Evolutionary conservation across 2,329 filamentous ascomycete genomes (phyloP).

Genomic region (Talaromyces amestolkiae): DNA sequence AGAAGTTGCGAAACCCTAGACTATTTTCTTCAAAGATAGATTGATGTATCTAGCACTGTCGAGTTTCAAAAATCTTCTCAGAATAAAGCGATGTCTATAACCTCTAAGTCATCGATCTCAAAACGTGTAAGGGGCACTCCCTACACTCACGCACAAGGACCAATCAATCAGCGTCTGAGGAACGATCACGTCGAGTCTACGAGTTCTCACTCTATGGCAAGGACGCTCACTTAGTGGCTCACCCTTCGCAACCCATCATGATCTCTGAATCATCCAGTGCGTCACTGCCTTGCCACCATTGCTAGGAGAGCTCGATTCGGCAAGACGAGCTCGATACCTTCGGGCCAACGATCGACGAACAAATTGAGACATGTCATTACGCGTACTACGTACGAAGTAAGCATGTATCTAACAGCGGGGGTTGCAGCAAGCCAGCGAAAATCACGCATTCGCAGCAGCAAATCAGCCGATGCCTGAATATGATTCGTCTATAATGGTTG

Average conservation of each 20-base stretch:
- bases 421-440: conserved; percentile 4
- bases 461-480: background rate
- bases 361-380: background rate
- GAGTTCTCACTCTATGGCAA: background rate
- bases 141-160: background rate
- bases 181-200: background rate
- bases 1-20: background rate
- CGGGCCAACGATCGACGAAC: background rate
- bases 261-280: background rate
- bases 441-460: conserved; percentile 4
- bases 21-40: background rate
- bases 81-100: background rate
- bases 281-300: background rate
- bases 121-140: background rate
- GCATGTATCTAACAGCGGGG: background rate
- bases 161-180: background rate
- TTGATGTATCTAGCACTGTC: background rate
- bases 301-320: background rate
- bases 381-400: background rate
- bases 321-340: background rate
- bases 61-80: background rate
- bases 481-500: background rate
- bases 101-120: background rate
- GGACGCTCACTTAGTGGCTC: background rate
- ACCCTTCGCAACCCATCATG: background rate